Percentiles rank a stretch among this genome's conserved stretches.
Conservation (phyloP, 108 stramenopile genomes). For the Pseudonitzschia multiseries region DNA sequence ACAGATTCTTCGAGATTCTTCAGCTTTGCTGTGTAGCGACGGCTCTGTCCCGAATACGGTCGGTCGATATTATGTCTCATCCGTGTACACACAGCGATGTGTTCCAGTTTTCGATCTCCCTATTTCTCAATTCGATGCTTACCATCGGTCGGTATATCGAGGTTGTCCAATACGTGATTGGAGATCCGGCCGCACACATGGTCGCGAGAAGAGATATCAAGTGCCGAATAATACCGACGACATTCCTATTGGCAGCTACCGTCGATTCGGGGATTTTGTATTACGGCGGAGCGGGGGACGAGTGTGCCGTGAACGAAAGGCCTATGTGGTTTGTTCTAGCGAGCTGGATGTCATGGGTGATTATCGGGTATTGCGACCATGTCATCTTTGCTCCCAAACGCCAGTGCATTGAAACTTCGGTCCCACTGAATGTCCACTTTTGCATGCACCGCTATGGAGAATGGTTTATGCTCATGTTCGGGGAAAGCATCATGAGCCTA, state of each 20-base stretch:
- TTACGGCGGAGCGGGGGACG: neutral
- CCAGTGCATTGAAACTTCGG: conserved; percentile 10
- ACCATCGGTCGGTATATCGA: conserved; percentile 29
- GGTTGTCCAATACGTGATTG: conserved; percentile 19
- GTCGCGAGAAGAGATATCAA: conserved; percentile 23
- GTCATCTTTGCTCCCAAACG: conserved; percentile 20
- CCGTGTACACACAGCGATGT: conserved; percentile 28
- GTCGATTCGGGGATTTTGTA: conserved; percentile 22
- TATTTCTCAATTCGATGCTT: conserved; percentile 19
- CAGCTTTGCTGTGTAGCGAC: conserved; percentile 26
- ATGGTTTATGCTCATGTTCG: conserved; percentile 76
- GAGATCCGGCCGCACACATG: conserved; percentile 24
- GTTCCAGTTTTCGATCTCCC: conserved; percentile 34
- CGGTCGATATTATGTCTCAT: conserved; percentile 31
- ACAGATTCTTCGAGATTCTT: conserved; percentile 32
- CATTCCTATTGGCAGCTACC: conserved; percentile 20
- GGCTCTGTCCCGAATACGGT: conserved; percentile 34
- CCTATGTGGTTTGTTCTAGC: conserved; percentile 13
- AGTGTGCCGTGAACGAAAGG: conserved; percentile 9
- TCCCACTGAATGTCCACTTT: conserved; percentile 56
- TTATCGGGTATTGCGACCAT: conserved; percentile 7
- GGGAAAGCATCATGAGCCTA: conserved; percentile 59
- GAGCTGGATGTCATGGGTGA: conserved; percentile 25
- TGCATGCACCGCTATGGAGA: conserved; percentile 75
- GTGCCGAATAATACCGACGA: conserved; percentile 10